Conservation (phyloP, 768 basidiomycete species). For the Leucogyrophana mollusca region DNA sequence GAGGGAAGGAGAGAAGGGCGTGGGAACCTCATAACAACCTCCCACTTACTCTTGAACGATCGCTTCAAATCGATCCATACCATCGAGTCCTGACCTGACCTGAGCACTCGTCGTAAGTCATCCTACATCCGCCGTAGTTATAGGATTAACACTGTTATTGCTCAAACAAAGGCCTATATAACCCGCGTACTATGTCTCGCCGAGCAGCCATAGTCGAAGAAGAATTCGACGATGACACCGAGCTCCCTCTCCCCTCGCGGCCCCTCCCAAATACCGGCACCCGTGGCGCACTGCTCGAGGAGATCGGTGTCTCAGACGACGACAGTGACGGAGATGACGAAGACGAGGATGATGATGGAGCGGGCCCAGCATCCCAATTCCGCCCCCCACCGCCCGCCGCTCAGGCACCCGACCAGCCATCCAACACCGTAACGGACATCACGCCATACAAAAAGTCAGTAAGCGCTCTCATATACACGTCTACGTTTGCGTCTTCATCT, state of each 20-base stretch:
- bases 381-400: slow-evolving; percentile 10
- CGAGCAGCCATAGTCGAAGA: slow-evolving; percentile 65
- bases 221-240: slow-evolving; percentile 94
- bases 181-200: too few species aligned
- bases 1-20: too few species aligned
- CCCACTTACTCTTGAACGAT: too few species aligned
- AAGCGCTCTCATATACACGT: too few species aligned
- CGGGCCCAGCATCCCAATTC: slow-evolving; percentile 49
- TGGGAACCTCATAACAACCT: too few species aligned
- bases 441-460: slow-evolving; percentile 83
- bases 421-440: slow-evolving; percentile 60
- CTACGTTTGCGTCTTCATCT: too few species aligned
- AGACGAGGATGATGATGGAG: slow-evolving; percentile 32
- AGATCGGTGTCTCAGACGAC: slow-evolving; percentile 58
- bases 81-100: too few species aligned
- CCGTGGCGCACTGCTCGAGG: slow-evolving; percentile 76
- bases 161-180: too few species aligned
- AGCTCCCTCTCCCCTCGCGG: slow-evolving; percentile 74
- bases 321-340: slow-evolving; percentile 34
- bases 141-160: too few species aligned
- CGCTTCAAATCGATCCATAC: too few species aligned
- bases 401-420: slow-evolving; percentile 21
- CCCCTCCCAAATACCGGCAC: slow-evolving; percentile 65
- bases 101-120: too few species aligned
- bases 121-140: too few species aligned